Base-by-base conservation (phyloP, 768 basidiomycete genomes). In the Psilocybe subaeruginosa region DNA sequence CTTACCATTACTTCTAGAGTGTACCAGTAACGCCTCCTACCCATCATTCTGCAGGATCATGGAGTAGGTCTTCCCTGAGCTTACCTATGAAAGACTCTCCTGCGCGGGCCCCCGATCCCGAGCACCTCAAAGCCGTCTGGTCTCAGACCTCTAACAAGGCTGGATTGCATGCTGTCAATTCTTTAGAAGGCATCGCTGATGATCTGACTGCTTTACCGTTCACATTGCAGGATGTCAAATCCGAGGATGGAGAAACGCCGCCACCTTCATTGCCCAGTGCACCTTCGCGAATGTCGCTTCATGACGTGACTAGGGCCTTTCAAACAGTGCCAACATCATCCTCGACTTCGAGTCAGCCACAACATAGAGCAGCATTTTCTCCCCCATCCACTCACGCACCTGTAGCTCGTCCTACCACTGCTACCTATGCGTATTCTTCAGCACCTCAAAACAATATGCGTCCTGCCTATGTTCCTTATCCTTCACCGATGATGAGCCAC, bases 261-360 rank as follows among this genome's bases (percentile, higher is more conserved):
- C 91, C 91, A 12, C 86, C 89, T 23, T 74, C 77, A 7, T 77
- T 82, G 4, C 78, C 85, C 19, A 75, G 82, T 29, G 78, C 84
- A 23, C 83, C 90, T 27, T 88, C 88, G 16, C 86, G 90, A 43
- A 91, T 93, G 85, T 92, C 91, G 3, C 74, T 89, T 41, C 87
- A 89, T 59, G 93, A 95, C 58, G 91, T 93, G 35, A 92, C 90
- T 11, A 86, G 90, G 60, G 91, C 92, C 19, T 95, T 95, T 76
- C 93, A 95, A 69, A 89, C 89, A 73, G 93, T 94, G 29, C 92
- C 92, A 3, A 76, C 85, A 5, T 80, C 79, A 8, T 80, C 90
- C 2, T 81, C 85, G 9, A 33, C 67, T 17, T 52, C 68, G 12
- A 82, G 71, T 50, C 73, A 80, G 48, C 69, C 80, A 11, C 69